phyloP scores from a whole-genome alignment of 768 basidiomycete genomes.

The Termitomyces sp. region DNA sequence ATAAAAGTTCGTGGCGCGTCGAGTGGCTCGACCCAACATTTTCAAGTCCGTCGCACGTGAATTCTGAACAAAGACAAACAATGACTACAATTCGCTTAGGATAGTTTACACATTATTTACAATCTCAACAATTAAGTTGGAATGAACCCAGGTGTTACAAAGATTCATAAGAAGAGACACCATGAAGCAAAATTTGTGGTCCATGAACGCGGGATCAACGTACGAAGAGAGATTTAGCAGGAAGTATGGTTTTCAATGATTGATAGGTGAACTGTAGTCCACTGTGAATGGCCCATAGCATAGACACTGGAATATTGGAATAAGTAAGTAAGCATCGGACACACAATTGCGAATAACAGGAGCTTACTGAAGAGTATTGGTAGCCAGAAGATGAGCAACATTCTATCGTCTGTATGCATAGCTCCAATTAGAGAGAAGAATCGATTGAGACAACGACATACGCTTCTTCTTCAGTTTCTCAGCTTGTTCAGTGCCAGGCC shows the following conservation, averaged over 20 bases:
- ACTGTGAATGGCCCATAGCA: constrained; percentile 55
- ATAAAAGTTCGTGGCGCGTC: constrained; percentile 4
- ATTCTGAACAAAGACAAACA: background rate
- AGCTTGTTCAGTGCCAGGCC: constrained; percentile 40
- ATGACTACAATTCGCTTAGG: background rate
- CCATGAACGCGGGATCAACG: constrained; percentile 21
- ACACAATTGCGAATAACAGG: background rate
- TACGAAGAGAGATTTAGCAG: constrained; percentile 36
- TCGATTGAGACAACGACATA: constrained; percentile 27
- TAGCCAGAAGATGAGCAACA: constrained; percentile 84
- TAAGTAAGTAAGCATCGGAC: background rate
- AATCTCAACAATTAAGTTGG: constrained; percentile 3
- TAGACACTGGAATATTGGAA: constrained; percentile 37
- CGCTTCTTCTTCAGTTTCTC: constrained; percentile 62
- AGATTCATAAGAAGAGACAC: background rate
- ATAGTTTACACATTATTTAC: constrained; percentile 12
- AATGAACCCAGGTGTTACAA: background rate
- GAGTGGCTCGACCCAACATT: constrained; percentile 1
- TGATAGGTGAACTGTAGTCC: constrained; percentile 48
- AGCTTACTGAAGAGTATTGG: constrained; percentile 75
- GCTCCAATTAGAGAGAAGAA: constrained; percentile 7
- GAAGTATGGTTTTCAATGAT: constrained; percentile 40
- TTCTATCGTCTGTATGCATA: constrained; percentile 59
- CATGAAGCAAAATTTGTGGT: constrained; percentile 1
- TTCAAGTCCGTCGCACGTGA: constrained; percentile 11